Evolutionary conservation across 2,329 filamentous ascomycete genomes (phyloP), one percentile per base, ranked within the genome.

Genomic region (Colletotrichum sp.): DNA sequence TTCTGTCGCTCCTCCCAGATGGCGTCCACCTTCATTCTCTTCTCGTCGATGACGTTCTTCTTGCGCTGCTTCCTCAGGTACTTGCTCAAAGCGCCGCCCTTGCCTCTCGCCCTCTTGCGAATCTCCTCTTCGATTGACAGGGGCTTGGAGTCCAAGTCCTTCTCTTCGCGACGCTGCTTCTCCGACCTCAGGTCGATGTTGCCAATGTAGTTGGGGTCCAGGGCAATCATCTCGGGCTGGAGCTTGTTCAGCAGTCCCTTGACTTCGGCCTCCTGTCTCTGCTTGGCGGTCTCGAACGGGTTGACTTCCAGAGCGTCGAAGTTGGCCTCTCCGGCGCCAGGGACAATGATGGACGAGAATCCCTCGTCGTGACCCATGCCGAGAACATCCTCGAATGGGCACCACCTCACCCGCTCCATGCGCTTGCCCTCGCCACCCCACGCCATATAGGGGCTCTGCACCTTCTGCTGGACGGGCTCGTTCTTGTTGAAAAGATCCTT

Each of bases 31-130:
- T 93, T 93, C 84, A 98, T 86, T 82, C 94, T 93, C 90, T 96
- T 96, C 89, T 98, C 97, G 87, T 99, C 97, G 83, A 99, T 96
- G 74, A 99, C 92, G 84, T 99, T 99, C 90, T 94, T 95, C 82
- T 94, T 93, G 61, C 95, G 93, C 87, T 97, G 96, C 92, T 99
- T 99, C 79, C 97, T 89, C 82, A 99, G 85, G 83, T 98, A 96
- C 84, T 96, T 96, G 82, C 95, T 93, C 78, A 99, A 86, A 74
- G 94, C 94, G 79, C 94, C 96, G 82, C 98, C 99, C 89, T 96
- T 95, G 71, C 97, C 97, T 74, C 96, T 89, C 21, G 95, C 95
- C 71, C 94, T 91, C 83, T 98, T 97, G 85, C 91, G 89, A 69
- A 93, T 90, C 82, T 93, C 90, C 75, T 91, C 91, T 76, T 89